Base-by-base conservation (phyloP, 176 grass and related monocot genomes). In the Elaeis guineensis region DNA sequence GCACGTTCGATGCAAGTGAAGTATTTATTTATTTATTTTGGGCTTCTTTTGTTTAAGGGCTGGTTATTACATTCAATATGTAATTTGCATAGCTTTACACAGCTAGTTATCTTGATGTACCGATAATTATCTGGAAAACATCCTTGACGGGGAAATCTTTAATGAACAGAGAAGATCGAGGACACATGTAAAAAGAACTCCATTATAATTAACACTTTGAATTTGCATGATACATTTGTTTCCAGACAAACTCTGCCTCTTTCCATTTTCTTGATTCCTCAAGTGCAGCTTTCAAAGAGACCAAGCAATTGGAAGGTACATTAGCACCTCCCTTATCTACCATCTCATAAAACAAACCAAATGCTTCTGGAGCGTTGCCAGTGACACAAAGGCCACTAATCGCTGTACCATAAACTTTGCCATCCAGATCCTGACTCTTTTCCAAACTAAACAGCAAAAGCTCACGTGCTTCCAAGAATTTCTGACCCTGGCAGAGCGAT, bases 221-320 rank as follows among this genome's bases (percentile, higher is more conserved):
- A 39, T 28, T 63, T 39, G 63, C 74, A 75, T 29, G 59, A 63
- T 71, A 84, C 62, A 87, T 95, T 65, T 87, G 86, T 81, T 82
- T 90, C 66, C 29, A 63, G 30, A 95, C 72, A 74, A 87, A 90
- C 69, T 82, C 67, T 57, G 86, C 77, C 73, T 87, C 80, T 76
- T 64, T 77, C 17, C 49, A 44, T 73, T 51, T 80, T 25, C 83
- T 80, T 30, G 58, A 64, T 65, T 76, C 58, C 51, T 90, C 83
- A 1, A 96, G 86, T 25, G 79, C 77, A 74, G 74, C 66, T 18
- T 77, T 84, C 57, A 96, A 81, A 57, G 63, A 56, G 49, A 60
- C 74, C 69, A 96, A 72, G 73, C 71, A 82, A 69, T 62, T 65
- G 71, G 76, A 75, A 69, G 75, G 59, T 65, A 63, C 50, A 69